Percentiles rank a stretch among this genome's conserved stretches.
Conservation (phyloP, 1,284 basidiomycete species). For the Leccinum subatratum region DNA sequence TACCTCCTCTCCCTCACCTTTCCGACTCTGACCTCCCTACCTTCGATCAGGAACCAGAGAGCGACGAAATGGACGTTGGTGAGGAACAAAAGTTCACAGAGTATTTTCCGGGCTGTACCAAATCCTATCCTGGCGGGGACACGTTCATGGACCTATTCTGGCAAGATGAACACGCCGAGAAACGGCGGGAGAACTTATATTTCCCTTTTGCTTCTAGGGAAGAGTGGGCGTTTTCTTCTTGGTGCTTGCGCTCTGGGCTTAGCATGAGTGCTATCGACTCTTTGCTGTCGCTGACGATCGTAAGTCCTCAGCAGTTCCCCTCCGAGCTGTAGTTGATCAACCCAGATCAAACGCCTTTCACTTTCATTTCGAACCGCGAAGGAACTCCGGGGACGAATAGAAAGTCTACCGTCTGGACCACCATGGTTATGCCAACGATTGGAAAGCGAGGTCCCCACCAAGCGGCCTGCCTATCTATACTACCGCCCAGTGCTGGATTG, state of each 20-base stretch:
- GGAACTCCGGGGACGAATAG: background rate
- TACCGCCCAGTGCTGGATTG: background rate
- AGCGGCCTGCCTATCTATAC: background rate
- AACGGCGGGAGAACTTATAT: background rate
- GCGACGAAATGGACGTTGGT: background rate
- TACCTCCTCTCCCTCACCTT: too few species aligned
- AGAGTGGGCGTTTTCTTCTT: background rate
- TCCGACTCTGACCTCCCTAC: background rate
- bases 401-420: background rate
- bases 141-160: background rate
- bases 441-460: background rate
- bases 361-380: background rate
- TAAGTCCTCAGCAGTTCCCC: background rate
- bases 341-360: background rate
- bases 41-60: background rate
- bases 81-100: background rate
- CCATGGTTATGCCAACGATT: background rate
- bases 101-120: background rate
- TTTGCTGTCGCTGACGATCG: background rate
- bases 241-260: background rate
- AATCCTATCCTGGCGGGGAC: background rate
- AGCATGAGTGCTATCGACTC: background rate
- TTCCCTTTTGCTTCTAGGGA: background rate
- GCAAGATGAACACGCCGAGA: background rate
- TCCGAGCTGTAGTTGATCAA: background rate